Conservation (phyloP, 2,329 filamentous ascomycete species). For the Basipetospora chlamydospora region DNA sequence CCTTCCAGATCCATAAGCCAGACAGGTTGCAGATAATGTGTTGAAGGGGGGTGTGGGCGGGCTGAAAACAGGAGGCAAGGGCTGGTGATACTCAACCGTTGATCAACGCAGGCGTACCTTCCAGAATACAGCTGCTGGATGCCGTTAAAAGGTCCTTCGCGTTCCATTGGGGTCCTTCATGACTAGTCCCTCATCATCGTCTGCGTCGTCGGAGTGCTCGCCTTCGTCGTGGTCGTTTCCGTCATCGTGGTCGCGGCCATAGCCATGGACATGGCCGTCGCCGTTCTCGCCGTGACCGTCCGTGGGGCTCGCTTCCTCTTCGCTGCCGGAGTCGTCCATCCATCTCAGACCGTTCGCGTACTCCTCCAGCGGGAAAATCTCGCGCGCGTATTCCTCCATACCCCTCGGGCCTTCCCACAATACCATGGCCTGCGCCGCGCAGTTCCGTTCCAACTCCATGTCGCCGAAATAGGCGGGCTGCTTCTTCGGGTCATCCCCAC, state of each 20-base stretch:
- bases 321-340: constrained; percentile 54
- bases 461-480: constrained; percentile 51
- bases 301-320: constrained; percentile 8
- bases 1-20: too few species aligned
- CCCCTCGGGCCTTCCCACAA: constrained; percentile 87
- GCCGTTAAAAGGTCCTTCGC: constrained; percentile 49
- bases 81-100: too few species aligned
- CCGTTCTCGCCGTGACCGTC: constrained; percentile 5
- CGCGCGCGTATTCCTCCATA: constrained; percentile 85
- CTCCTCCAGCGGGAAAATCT: constrained; percentile 90
- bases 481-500: constrained; percentile 34
- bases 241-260: constrained; percentile 14
- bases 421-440: constrained; percentile 60
- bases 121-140: neutral
- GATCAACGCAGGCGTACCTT: constrained; percentile 1
- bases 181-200: constrained; percentile 42
- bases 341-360: constrained; percentile 85
- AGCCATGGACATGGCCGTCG: constrained; percentile 5
- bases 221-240: constrained; percentile 27
- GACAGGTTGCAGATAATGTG: too few species aligned
- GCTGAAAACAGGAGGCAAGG: too few species aligned
- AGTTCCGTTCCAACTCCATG: constrained; percentile 40
- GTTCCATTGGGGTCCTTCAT: constrained; percentile 42
- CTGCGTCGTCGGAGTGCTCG: constrained; percentile 31
- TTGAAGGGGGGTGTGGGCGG: too few species aligned